These are phyloP conservation scores for Penicillium paxilli DNA, from an alignment of 495 filamentous ascomycete genomes.

Conservation along the genomic window DNA sequence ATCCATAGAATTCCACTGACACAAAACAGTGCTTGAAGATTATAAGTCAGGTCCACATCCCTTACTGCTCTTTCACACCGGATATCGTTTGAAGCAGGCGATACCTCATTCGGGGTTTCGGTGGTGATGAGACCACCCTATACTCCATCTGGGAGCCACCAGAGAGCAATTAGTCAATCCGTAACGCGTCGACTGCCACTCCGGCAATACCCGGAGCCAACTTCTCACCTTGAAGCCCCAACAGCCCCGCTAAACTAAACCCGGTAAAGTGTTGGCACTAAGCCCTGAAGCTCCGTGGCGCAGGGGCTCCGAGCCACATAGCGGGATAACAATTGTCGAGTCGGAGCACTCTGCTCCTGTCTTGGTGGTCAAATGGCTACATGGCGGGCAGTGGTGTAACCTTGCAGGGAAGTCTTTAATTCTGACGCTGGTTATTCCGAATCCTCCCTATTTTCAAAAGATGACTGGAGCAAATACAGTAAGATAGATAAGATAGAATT, in stretches of 20 bases:
- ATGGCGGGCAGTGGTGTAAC: not conserved
- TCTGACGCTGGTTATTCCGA: not conserved
- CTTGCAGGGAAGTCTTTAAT: not conserved
- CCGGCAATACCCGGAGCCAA: constrained; percentile 9
- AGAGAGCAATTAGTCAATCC: not conserved
- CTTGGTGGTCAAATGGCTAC: not conserved
- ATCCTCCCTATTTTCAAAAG: not conserved
- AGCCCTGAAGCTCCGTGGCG: constrained; percentile 21
- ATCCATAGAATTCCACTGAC: too few relatives aligned
- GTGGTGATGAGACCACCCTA: constrained; percentile 1
- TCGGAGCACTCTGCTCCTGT: constrained; percentile 28
- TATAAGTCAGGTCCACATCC: too few relatives aligned
- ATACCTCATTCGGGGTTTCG: constrained; percentile 13
- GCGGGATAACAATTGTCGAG: constrained; percentile 23
- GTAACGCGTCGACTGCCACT: not conserved
- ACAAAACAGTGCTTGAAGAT: too few relatives aligned
- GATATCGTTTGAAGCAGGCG: not conserved
- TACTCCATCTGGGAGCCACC: not conserved
- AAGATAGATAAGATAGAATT: too few relatives aligned
- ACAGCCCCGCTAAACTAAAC: not conserved
- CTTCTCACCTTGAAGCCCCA: not conserved
- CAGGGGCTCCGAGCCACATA: constrained; percentile 22
- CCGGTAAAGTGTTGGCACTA: constrained; percentile 3
- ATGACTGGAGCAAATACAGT: too few relatives aligned
- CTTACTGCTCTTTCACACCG: not conserved